A percentile compares a stretch with the other conserved stretches of the same genome.
Conservation (phyloP, 2,329 filamentous ascomycete genomes). For the Colletotrichum spaethianum region DNA sequence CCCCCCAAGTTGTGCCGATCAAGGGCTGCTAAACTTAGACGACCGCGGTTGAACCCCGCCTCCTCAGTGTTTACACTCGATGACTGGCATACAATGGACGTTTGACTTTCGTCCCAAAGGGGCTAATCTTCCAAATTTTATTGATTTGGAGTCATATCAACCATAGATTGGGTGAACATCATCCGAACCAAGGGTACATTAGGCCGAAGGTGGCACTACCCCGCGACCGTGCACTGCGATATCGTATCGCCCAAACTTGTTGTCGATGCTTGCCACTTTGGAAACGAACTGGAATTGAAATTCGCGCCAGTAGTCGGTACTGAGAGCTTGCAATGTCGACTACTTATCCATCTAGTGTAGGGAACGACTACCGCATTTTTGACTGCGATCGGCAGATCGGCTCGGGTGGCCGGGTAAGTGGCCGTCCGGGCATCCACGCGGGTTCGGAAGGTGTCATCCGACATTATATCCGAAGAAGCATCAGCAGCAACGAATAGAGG, state of each 20-base stretch:
- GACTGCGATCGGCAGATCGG: slow-evolving; percentile 5
- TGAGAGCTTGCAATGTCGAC: not conserved
- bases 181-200: slow-evolving; percentile 19
- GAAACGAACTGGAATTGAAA: not conserved
- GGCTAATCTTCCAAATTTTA: not conserved
- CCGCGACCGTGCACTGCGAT: slow-evolving; percentile 11
- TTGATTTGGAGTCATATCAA: not conserved
- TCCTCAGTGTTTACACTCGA: not conserved
- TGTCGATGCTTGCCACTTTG: slow-evolving; percentile 8
- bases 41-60: not conserved
- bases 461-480: not conserved
- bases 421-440: not conserved
- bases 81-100: too few relatives aligned
- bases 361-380: not conserved
- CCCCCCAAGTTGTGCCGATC: not conserved
- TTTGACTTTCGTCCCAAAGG: not conserved
- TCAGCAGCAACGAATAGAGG: not conserved
- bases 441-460: not conserved
- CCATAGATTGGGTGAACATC: not conserved
- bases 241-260: not conserved
- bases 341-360: not conserved
- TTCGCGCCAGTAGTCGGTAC: not conserved
- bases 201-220: slow-evolving; percentile 3
- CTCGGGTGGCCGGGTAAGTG: slow-evolving; percentile 12
- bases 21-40: not conserved